These are phyloP conservation scores for Crithidia acanthocephali DNA, from an alignment of 208 protist genomes.

Conservation along the genomic window DNA sequence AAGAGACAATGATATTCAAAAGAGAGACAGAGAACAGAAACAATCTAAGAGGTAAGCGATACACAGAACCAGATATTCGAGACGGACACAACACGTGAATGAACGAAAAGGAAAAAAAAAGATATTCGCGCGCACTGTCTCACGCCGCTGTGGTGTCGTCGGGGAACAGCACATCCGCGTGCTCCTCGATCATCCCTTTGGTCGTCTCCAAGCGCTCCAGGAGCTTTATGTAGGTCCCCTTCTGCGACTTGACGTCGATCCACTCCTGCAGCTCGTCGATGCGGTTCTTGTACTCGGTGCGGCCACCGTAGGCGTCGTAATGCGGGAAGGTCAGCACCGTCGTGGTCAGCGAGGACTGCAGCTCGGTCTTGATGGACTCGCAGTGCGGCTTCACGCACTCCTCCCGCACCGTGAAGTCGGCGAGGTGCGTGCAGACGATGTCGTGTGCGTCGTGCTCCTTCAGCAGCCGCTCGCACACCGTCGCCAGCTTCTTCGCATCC, in stretches of 20 bases:
- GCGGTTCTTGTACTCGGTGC: conserved; percentile 62
- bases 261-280: conserved; percentile 82
- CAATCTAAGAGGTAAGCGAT: too few species aligned
- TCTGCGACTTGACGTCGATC: conserved; percentile 82
- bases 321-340: conserved; percentile 64
- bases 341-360: conserved; percentile 59
- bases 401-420: conserved; percentile 73
- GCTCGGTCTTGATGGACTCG: conserved; percentile 58
- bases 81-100: too few species aligned
- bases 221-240: conserved; percentile 67
- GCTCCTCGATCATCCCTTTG: conserved; percentile 61
- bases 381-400: conserved; percentile 68
- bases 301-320: conserved; percentile 47
- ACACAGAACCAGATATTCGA: background rate
- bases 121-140: background rate
- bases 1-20: background rate
- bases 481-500: conserved; percentile 24
- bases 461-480: conserved; percentile 46
- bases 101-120: conserved; percentile 8
- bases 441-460: conserved; percentile 52
- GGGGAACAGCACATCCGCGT: conserved; percentile 61
- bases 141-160: conserved; percentile 33
- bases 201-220: conserved; percentile 64
- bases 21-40: too few species aligned
- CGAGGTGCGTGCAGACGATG: conserved; percentile 70